phyloP scores from a whole-genome alignment of 208 protist genomes.

The Trypanosoma platydactyli region DNA sequence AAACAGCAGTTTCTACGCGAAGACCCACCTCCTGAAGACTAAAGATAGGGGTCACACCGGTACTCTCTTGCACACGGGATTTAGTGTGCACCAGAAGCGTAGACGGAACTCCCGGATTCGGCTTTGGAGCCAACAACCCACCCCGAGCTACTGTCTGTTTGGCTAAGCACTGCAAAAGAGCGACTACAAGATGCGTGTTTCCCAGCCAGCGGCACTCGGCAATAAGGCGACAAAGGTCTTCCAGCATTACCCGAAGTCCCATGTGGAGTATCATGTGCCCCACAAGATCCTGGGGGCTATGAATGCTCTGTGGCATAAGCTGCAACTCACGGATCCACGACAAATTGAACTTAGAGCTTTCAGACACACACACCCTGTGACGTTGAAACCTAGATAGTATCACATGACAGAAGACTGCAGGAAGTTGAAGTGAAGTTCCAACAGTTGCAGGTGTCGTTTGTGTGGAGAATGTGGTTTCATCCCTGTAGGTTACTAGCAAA shows the following conservation, averaged over 20 bases:
- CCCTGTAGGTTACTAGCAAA: slow-evolving; percentile 3
- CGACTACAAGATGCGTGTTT: background rate
- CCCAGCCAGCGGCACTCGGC: slow-evolving; percentile 16
- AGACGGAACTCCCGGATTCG: background rate
- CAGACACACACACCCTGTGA: slow-evolving; percentile 1
- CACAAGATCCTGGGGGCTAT: slow-evolving; percentile 18
- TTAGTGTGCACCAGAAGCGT: background rate
- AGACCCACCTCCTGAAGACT: slow-evolving; percentile 8
- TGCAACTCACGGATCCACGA: slow-evolving; percentile 13
- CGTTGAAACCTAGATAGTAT: slow-evolving; percentile 3
- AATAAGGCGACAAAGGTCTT: slow-evolving; percentile 6
- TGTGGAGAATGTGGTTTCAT: background rate
- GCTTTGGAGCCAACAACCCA: background rate
- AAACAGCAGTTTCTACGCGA: background rate
- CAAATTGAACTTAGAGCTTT: background rate
- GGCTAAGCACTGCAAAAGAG: background rate
- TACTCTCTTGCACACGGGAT: background rate
- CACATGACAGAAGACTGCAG: slow-evolving; percentile 10
- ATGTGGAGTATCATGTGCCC: slow-evolving; percentile 12
- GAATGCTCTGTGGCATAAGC: slow-evolving; percentile 10
- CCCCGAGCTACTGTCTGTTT: background rate
- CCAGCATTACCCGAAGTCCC: slow-evolving; percentile 10
- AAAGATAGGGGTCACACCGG: background rate
- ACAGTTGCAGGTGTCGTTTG: background rate
- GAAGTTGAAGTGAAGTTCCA: slow-evolving; percentile 2